Conservation (phyloP, 2,329 filamentous ascomycete species). For the Knufia fluminis region DNA sequence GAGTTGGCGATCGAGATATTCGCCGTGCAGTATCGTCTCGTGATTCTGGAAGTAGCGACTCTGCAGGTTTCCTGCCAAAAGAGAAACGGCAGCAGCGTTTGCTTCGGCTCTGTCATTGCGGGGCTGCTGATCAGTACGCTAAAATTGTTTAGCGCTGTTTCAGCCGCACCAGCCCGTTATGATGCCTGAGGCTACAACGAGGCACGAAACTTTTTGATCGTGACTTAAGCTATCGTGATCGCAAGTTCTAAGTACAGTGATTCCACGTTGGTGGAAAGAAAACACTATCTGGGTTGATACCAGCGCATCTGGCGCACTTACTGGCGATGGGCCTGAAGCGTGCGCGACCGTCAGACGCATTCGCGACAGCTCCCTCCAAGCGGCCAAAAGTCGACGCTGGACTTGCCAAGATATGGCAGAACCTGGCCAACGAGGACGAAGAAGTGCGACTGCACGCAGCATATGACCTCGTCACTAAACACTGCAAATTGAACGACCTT, state of each 20-base stretch:
- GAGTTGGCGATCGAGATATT: neutral
- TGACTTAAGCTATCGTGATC: neutral
- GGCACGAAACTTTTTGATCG: conserved; percentile 1
- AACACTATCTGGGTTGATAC: too few species aligned
- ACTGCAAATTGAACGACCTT: conserved; percentile 33
- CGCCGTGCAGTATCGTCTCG: neutral
- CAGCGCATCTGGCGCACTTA: neutral
- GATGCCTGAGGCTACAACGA: neutral
- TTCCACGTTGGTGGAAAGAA: too few species aligned
- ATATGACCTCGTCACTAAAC: conserved; percentile 34
- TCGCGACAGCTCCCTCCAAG: neutral
- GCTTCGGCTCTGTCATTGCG: neutral
- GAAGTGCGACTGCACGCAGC: conserved; percentile 39
- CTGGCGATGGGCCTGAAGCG: conserved; percentile 20
- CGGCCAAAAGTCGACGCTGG: conserved; percentile 30
- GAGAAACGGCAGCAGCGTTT: neutral
- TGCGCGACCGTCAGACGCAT: conserved; percentile 8
- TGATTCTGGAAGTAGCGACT: conserved; percentile 2
- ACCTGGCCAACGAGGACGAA: conserved; percentile 39
- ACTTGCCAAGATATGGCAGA: conserved; percentile 41
- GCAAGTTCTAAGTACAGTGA: too few species aligned
- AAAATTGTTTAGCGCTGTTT: neutral
- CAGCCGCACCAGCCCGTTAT: neutral
- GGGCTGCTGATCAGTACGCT: neutral
- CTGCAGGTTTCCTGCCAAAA: neutral